Evolutionary conservation across 768 basidiomycete species (phyloP).

Genomic region (Amanita rubescens): DNA sequence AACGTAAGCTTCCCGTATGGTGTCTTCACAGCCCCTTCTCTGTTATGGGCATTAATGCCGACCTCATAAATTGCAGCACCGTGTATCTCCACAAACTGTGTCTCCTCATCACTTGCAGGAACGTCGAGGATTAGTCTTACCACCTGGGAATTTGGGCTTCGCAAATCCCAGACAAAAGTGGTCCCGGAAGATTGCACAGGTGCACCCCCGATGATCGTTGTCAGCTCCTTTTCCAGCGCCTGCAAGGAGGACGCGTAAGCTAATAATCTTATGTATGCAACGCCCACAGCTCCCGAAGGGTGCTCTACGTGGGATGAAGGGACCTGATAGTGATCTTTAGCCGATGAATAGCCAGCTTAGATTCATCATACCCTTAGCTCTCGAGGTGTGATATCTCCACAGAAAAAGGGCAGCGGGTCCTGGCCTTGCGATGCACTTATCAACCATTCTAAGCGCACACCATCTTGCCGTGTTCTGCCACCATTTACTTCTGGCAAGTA

Average conservation of each 20-base stretch:
- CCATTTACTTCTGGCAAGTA: conserved; percentile 43
- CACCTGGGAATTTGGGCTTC: conserved; percentile 21
- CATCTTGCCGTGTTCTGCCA: conserved; percentile 51
- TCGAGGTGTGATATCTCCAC: conserved; percentile 64
- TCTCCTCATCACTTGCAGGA: conserved; percentile 23
- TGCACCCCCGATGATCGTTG: conserved; percentile 37
- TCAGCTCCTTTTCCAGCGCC: conserved; percentile 30
- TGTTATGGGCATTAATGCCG: conserved; percentile 33
- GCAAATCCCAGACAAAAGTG: conserved; percentile 35
- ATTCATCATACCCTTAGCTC: conserved; percentile 36
- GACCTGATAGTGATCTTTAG: neutral
- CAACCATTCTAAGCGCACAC: conserved; percentile 50
- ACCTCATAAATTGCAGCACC: conserved; percentile 41
- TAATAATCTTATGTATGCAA: conserved; percentile 44
- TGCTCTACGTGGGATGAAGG: conserved; percentile 26
- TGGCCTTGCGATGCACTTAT: conserved; percentile 32
- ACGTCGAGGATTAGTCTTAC: neutral
- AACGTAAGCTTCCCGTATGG: conserved; percentile 48
- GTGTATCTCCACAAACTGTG: conserved; percentile 22
- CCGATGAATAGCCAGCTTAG: neutral
- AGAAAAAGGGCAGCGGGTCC: conserved; percentile 55
- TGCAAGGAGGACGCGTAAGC: conserved; percentile 22
- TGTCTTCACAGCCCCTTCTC: conserved; percentile 27
- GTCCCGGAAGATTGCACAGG: conserved; percentile 21
- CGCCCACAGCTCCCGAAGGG: conserved; percentile 39